A percentile compares a stretch with the other conserved stretches of the same genome.
phyloP scores from a whole-genome alignment of 805 yeast genomes.

The Saccharomyces jurei region DNA sequence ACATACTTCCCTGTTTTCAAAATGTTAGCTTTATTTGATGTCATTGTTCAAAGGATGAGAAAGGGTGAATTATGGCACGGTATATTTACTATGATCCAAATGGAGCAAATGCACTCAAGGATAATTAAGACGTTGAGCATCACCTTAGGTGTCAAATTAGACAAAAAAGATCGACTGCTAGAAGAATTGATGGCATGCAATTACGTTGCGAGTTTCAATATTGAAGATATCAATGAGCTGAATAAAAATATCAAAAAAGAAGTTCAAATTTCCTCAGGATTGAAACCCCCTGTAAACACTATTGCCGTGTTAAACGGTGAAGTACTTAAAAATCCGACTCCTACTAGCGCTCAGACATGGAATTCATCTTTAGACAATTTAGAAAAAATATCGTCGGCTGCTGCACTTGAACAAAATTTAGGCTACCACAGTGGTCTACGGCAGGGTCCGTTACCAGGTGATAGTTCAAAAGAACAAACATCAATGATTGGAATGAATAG shows the following conservation, averaged over 20 bases:
- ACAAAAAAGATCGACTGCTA: conserved; percentile 12
- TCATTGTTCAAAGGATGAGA: conserved; percentile 22
- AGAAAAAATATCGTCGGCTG: conserved; percentile 15
- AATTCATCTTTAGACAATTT: conserved; percentile 8
- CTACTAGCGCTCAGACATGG: not conserved
- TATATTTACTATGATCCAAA: conserved; percentile 14
- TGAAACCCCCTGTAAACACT: not conserved
- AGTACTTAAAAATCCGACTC: not conserved
- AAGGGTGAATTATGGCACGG: conserved; percentile 24
- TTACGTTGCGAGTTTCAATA: conserved; percentile 9
- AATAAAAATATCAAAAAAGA: not conserved
- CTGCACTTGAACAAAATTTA: conserved; percentile 10
- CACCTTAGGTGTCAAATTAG: conserved; percentile 21
- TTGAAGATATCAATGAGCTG: conserved; percentile 7
- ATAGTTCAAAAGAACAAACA: not conserved
- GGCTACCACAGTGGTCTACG: conserved; percentile 3
- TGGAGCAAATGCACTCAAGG: conserved; percentile 14
- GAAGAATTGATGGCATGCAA: conserved; percentile 16
- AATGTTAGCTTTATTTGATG: conserved; percentile 25
- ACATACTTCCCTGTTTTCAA: conserved; percentile 28
- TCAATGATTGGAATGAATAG: not conserved
- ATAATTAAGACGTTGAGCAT: conserved; percentile 19
- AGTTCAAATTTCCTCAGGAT: not conserved
- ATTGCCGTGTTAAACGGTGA: not conserved
- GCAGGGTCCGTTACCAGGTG: not conserved